Conservation (phyloP, 192 early-diverging fungal species). For the Chytriomyces sp. region DNA sequence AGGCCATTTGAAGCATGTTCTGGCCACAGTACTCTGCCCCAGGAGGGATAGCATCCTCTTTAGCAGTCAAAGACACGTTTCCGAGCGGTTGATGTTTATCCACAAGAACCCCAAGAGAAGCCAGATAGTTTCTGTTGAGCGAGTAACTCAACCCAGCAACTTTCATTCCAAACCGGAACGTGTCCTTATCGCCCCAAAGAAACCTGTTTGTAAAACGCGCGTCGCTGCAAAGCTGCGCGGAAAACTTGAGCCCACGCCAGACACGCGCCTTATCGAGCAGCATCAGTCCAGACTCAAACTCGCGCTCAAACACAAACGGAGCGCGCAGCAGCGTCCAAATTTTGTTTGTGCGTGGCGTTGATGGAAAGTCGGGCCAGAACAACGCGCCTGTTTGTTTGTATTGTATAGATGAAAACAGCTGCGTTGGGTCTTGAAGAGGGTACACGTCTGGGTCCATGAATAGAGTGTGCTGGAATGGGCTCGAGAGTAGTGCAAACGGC, state of each 20-base stretch:
- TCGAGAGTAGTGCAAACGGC: slow-evolving; percentile 47
- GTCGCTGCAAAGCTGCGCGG: slow-evolving; percentile 24
- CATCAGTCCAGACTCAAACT: slow-evolving; percentile 27
- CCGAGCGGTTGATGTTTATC: neutral
- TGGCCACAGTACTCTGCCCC: slow-evolving; percentile 27
- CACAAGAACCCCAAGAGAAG: slow-evolving; percentile 19
- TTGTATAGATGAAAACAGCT: slow-evolving; percentile 43
- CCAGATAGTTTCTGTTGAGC: slow-evolving; percentile 16
- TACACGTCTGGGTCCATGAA: slow-evolving; percentile 53
- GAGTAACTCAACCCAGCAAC: slow-evolving; percentile 17
- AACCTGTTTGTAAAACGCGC: slow-evolving; percentile 8
- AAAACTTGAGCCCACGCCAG: slow-evolving; percentile 23
- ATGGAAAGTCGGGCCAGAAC: slow-evolving; percentile 59
- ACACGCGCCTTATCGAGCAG: slow-evolving; percentile 13
- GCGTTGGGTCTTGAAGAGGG: slow-evolving; percentile 40
- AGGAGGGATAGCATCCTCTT: neutral
- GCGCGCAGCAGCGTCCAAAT: slow-evolving; percentile 19
- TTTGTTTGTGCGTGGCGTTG: slow-evolving; percentile 39
- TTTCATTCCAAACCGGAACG: slow-evolving; percentile 44
- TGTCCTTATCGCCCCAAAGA: slow-evolving; percentile 44
- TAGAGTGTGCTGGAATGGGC: slow-evolving; percentile 45
- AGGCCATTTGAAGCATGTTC: slow-evolving; percentile 30
- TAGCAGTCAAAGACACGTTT: slow-evolving; percentile 5
- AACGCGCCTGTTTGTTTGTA: slow-evolving; percentile 44
- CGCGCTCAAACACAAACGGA: slow-evolving; percentile 2